phyloP scores from a whole-genome alignment of 2,329 filamentous ascomycete genomes.

The Emmonsiellopsis sp. region DNA sequence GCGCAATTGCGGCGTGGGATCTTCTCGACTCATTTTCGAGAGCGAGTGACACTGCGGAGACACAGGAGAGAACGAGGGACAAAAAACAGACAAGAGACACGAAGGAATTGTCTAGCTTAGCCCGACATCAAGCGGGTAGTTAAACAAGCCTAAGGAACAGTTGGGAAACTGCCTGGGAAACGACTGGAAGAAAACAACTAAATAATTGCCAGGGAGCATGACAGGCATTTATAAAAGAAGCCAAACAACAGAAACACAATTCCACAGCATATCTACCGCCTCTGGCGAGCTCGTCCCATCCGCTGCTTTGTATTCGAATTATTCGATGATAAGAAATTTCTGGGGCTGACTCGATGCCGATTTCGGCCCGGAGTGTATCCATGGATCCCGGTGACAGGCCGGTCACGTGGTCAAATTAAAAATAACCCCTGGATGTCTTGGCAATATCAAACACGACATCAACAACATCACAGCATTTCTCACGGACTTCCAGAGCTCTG shows the following conservation, averaged over 20 bases:
- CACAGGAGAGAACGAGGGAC: not conserved
- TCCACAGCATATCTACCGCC: too few species aligned
- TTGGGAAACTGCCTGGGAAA: too few species aligned
- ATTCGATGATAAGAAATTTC: not conserved
- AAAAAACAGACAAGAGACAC: not conserved
- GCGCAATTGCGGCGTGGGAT: not conserved
- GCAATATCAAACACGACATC: not conserved
- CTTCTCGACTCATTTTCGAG: slow-evolving; percentile 2
- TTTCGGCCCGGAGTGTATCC: not conserved
- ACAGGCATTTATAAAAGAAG: not conserved
- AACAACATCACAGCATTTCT: not conserved
- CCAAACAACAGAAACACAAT: not conserved
- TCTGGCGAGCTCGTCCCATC: not conserved
- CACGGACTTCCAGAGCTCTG: too few species aligned
- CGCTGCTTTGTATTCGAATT: not conserved
- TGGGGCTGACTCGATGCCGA: not conserved
- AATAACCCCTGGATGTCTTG: not conserved
- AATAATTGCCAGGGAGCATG: not conserved
- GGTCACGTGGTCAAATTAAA: not conserved
- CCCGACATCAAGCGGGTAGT: too few species aligned
- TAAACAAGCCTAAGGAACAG: too few species aligned
- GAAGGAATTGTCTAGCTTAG: not conserved
- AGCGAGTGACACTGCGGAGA: not conserved
- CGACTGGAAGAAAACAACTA: not conserved
- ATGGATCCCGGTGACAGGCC: not conserved